Evolutionary conservation across 345 rosid genomes (phyloP), one percentile per base, ranked within the genome.

Genomic region (Trapa bicornis): DNA sequence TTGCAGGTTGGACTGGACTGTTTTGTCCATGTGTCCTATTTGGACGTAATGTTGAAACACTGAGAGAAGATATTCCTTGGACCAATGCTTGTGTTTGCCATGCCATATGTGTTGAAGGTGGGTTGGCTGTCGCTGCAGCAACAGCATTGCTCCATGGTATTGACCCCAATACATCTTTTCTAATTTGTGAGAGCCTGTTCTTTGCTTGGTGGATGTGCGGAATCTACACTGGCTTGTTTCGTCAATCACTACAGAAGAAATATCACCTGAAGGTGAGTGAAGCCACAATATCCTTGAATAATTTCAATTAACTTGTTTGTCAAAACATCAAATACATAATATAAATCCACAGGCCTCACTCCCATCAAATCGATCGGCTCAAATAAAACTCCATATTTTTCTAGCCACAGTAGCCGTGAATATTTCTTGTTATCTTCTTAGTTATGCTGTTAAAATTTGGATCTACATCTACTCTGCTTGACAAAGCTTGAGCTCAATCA

Each of bases 151-250:
- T 85, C 74, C 75, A 86, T 62, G 98, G 96, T 14, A 72, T 93
- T 68, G 97, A 87, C 75, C 96, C 96, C 12, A 78, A 79, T 74
- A 93, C 94, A 62, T 83, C 92, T 9, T 79, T 83, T 36, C 90
- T 88, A 74, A 87, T 93, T 6, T 77, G 89, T 2, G 92, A 90
- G 80, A 79, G 88, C 68, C 78, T 90, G 72, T 75, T 90, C 53
- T 93, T 88, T 67, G 81, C 89, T 47, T 93, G 96, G 97, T 87
- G 91, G 94, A 83, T 90, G 81, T 88, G 96, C 72, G 94, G 90
- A 47, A 90, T 90, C 71, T 87, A 88, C 70, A 83, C 87, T 45
- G 96, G 94, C 47, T 68, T 87, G 69, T 81, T 90, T 71, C 90
- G 97, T 9, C 88, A 87, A 69, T 79, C 88, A 35, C 67, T 93